These are phyloP conservation scores for Colletotrichum sp. DNA, from an alignment of 2,329 filamentous ascomycete genomes.

Conservation along the genomic window DNA sequence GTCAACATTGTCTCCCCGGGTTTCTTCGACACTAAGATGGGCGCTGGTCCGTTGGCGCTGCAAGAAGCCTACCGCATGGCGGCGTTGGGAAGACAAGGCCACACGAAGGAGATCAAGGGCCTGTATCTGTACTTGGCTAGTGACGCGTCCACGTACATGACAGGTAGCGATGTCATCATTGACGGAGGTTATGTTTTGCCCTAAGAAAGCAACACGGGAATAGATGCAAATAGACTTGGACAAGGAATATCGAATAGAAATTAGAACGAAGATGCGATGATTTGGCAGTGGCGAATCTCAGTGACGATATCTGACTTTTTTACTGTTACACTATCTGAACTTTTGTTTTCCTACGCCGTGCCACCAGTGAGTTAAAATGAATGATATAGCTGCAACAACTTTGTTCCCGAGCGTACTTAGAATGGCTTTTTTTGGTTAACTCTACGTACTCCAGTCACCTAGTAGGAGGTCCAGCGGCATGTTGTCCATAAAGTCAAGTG, in stretches of 20 bases:
- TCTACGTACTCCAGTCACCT: neutral
- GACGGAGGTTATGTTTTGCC: slow-evolving; percentile 40
- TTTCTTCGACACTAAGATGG: slow-evolving; percentile 62
- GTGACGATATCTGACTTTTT: too few relatives aligned
- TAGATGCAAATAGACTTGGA: neutral
- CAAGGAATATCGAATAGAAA: neutral
- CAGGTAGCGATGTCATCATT: slow-evolving; percentile 53
- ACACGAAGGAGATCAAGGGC: slow-evolving; percentile 71
- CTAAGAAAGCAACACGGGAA: neutral
- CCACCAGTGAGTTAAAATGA: too few relatives aligned
- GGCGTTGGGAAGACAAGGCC: slow-evolving; percentile 59
- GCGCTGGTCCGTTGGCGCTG: slow-evolving; percentile 43
- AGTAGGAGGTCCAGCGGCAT: neutral
- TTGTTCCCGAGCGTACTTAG: too few relatives aligned
- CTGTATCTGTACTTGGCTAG: slow-evolving; percentile 59
- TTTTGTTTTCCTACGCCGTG: too few relatives aligned
- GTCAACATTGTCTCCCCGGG: slow-evolving; percentile 61
- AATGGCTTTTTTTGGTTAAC: too few relatives aligned
- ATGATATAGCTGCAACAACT: too few relatives aligned
- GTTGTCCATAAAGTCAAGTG: neutral
- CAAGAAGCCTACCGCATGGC: slow-evolving; percentile 57
- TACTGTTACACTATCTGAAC: too few relatives aligned
- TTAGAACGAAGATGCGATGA: neutral
- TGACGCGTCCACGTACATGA: slow-evolving; percentile 55
- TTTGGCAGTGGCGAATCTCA: too few relatives aligned